phyloP scores from a whole-genome alignment of 2,329 filamentous ascomycete genomes.

The Colletotrichum incanum region DNA sequence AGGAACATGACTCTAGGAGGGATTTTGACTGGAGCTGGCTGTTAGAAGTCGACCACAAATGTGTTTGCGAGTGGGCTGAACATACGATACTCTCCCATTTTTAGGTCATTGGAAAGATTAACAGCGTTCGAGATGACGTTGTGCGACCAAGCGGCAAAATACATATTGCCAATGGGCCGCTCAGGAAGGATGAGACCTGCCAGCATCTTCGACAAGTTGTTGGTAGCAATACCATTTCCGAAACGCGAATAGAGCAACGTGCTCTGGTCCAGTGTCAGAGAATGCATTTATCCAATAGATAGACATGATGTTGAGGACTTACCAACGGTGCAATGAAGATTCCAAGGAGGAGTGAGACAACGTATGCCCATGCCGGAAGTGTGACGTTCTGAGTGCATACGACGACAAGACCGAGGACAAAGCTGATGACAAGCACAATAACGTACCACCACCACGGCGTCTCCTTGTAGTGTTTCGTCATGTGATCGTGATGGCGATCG shows the following conservation, averaged over 20 bases:
- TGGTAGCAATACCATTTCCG: conserved; percentile 72
- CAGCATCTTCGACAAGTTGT: conserved; percentile 72
- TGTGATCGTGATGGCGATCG: conserved; percentile 68
- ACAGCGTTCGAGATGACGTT: conserved; percentile 68
- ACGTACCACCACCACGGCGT: conserved; percentile 65
- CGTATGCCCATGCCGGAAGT: conserved; percentile 63
- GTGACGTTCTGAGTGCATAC: conserved; percentile 63
- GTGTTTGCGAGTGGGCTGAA: not conserved
- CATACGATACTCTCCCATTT: conserved; percentile 72
- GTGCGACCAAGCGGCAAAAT: conserved; percentile 73
- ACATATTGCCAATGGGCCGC: conserved; percentile 70
- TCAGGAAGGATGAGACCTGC: conserved; percentile 67
- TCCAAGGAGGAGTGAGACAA: conserved; percentile 61
- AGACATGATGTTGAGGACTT: conserved; percentile 40
- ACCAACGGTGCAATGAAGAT: conserved; percentile 66
- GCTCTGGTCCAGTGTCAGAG: conserved; percentile 55
- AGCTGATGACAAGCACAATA: conserved; percentile 58
- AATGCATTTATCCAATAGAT: not conserved
- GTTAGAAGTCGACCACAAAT: conserved; percentile 42
- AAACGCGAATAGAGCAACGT: conserved; percentile 66
- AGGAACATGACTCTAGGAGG: conserved; percentile 69
- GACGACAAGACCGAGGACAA: conserved; percentile 63
- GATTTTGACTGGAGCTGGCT: conserved; percentile 62
- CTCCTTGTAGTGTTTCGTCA: conserved; percentile 69
- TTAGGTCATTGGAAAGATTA: conserved; percentile 67